phyloP scores from a whole-genome alignment of 495 filamentous ascomycete genomes.

The Daldinia vernicosa region DNA sequence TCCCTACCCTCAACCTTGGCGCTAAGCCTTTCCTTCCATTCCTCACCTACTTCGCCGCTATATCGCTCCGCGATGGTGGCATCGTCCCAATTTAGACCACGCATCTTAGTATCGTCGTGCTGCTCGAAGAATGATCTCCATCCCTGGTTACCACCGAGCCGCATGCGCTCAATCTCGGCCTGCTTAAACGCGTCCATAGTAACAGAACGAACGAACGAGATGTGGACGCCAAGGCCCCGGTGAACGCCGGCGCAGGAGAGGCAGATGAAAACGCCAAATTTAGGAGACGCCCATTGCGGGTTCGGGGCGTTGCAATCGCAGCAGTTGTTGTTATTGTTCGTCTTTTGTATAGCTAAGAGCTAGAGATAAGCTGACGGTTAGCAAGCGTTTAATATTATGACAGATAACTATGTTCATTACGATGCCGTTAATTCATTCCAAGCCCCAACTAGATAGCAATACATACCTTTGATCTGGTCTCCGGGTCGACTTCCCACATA shows the following conservation, averaged over 20 bases:
- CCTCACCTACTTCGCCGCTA: conserved; percentile 85
- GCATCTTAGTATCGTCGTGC: conserved; percentile 70
- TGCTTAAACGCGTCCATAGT: conserved; percentile 98
- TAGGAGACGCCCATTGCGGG: conserved; percentile 88
- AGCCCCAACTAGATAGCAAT: background rate
- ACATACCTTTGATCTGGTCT: conserved; percentile 87
- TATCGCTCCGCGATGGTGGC: conserved; percentile 86
- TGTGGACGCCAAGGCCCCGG: conserved; percentile 93
- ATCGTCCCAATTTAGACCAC: conserved; percentile 72
- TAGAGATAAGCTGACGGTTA: conserved; percentile 48
- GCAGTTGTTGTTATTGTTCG: conserved; percentile 84
- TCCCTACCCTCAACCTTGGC: conserved; percentile 86
- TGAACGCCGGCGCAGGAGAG: conserved; percentile 95
- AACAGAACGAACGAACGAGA: conserved; percentile 94
- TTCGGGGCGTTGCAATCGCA: conserved; percentile 94
- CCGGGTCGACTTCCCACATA: conserved; percentile 98
- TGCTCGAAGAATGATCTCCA: conserved; percentile 85
- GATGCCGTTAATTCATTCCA: background rate
- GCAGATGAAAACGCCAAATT: conserved; percentile 92
- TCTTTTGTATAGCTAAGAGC: conserved; percentile 89
- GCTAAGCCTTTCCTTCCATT: conserved; percentile 91
- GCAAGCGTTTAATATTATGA: conserved; percentile 9
- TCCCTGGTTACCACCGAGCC: conserved; percentile 82
- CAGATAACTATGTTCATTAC: conserved; percentile 8
- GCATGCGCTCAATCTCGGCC: conserved; percentile 85